These are phyloP conservation scores for Pelargonium nanum DNA, from an alignment of 345 rosid genomes.

Conservation along the genomic window DNA sequence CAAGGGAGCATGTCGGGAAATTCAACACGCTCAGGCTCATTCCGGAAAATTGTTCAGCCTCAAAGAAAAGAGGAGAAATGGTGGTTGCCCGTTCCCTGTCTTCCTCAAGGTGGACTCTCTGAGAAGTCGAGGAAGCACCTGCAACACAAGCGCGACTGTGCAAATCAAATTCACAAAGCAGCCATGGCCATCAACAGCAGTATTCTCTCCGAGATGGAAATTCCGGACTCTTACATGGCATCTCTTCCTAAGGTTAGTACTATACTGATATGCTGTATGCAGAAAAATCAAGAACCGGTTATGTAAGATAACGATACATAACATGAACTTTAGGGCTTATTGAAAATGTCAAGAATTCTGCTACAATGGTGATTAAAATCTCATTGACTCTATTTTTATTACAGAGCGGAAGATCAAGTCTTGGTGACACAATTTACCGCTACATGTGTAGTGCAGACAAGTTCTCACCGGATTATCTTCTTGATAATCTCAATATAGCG, in stretches of 20 bases:
- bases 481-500: slow-evolving; percentile 47
- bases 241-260: slow-evolving; percentile 77
- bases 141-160: slow-evolving; percentile 53
- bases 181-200: slow-evolving; percentile 85
- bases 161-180: slow-evolving; percentile 89
- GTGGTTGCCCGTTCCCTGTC: slow-evolving; percentile 94
- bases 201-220: slow-evolving; percentile 79
- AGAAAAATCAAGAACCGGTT: too few species aligned
- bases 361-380: too few species aligned
- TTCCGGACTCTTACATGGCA: slow-evolving; percentile 69
- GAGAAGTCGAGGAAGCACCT: slow-evolving; percentile 68
- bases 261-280: too few species aligned
- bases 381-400: not conserved
- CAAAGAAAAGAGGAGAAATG: slow-evolving; percentile 76
- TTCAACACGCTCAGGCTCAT: slow-evolving; percentile 62
- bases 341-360: too few species aligned
- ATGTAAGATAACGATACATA: too few species aligned
- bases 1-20: slow-evolving; percentile 66
- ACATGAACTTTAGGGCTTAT: too few species aligned
- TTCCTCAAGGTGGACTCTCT: slow-evolving; percentile 63
- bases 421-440: slow-evolving; percentile 75
- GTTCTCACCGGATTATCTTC: slow-evolving; percentile 65
- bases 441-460: slow-evolving; percentile 43
- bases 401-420: slow-evolving; percentile 75
- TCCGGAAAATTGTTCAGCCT: slow-evolving; percentile 48